Evolutionary conservation across 768 basidiomycete species (phyloP), one percentile per base, ranked within the genome.

Genomic region (Psilocybe sp.): DNA sequence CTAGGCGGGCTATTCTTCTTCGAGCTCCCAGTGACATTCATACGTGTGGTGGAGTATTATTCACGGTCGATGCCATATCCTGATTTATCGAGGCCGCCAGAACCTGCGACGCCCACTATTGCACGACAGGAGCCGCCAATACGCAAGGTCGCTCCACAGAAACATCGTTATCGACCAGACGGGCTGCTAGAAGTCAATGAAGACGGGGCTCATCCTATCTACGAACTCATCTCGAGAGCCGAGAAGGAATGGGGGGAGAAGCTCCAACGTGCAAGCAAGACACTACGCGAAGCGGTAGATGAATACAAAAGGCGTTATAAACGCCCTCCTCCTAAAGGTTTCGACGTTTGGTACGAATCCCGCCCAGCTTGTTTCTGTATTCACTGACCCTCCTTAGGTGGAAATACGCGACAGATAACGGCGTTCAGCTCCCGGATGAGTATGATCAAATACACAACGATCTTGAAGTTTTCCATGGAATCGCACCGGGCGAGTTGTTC

Each of bases 301-400:
- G 92, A 93, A 64, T 97, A 98, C 65, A 74, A 71, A 50, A 72
- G 77, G 50, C 74, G 92, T 49, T 94, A 93, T 68, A 74, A 71
- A n/a, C 77, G 89, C 39, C 70, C 81, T 42, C 95, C 94, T 5
- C 93, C 95, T 0, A 79, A 77, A 46, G 94, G 94, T 0, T 98
- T 97, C 54, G 92, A 92, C 62, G 70, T 77, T 31, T 96, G 93
- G 23, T 28, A 28, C 7, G 7, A 28, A 28, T 28, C 23, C 23
- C 23, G 3, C 23, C 23, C 23, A 28, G 3, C 23, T 28, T 28
- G 23, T 28, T 7, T 28, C 23, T 7, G 23, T 28, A 7, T 28
- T 28, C 7, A 7, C 23, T 28, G 23, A 28, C 23, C 3, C 7
- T 7, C 7, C 7, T 7, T 28, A 28, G 23, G 78, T 79, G 76